These are phyloP conservation scores for Akebia trifoliata DNA, from an alignment of 164 flowering plant genomes.

Conservation along the genomic window DNA sequence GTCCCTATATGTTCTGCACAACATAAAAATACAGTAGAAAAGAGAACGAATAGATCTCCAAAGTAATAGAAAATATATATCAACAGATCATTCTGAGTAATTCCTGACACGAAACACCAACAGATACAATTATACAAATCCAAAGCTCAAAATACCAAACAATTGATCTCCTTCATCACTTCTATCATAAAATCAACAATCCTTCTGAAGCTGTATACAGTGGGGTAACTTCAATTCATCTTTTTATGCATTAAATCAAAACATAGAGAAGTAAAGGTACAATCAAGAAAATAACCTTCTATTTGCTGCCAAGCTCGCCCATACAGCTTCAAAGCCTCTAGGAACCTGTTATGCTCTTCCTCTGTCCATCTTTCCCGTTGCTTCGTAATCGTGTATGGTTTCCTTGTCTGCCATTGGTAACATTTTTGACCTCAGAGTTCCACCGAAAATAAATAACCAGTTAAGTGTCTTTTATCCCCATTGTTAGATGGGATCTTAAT, in stretches of 20 bases:
- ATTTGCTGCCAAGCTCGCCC: constrained; percentile 99
- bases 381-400: constrained; percentile 91
- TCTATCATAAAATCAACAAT: not conserved
- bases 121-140: constrained; percentile 1
- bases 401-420: constrained; percentile 54
- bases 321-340: constrained; percentile 86
- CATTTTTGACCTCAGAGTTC: not conserved
- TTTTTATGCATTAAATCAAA: not conserved
- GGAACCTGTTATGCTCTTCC: constrained; percentile 89
- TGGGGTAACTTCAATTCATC: not conserved
- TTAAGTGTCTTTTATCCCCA: too few species aligned
- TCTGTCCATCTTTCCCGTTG: constrained; percentile 97
- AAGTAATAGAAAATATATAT: constrained; percentile 22
- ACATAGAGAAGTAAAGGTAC: not conserved
- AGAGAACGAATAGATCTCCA: constrained; percentile 20
- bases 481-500: too few species aligned
- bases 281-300: constrained; percentile 53
- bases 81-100: constrained; percentile 11
- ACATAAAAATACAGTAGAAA: constrained; percentile 21
- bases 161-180: not conserved
- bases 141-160: constrained; percentile 1
- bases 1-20: constrained; percentile 92
- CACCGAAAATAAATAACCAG: too few species aligned
- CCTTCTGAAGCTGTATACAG: not conserved
- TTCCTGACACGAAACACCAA: constrained; percentile 1